These are phyloP conservation scores for Smallanthus sonchifolius DNA, from an alignment of 129 eudicot species.

Conservation along the genomic window DNA sequence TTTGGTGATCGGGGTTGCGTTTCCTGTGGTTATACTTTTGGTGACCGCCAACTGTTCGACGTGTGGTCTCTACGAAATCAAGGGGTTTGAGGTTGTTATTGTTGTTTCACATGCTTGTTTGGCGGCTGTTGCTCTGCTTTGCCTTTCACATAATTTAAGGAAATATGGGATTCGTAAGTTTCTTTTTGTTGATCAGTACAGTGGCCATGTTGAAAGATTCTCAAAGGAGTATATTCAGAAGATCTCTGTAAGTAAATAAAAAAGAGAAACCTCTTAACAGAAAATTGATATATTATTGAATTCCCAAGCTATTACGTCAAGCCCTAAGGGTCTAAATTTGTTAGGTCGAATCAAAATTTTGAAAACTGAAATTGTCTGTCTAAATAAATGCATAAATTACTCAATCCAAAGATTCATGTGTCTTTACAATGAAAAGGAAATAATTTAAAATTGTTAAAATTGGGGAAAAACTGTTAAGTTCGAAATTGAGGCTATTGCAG, in stretches of 20 bases:
- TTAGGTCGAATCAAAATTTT: too few species aligned
- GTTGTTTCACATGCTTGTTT: conserved; percentile 61
- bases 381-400: too few species aligned
- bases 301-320: too few species aligned
- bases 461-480: too few species aligned
- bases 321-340: too few species aligned
- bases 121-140: conserved; percentile 63
- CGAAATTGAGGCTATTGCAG: not conserved
- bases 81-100: conserved; percentile 53
- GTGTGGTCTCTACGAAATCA: conserved; percentile 47
- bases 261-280: too few species aligned
- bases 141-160: conserved; percentile 64
- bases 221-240: conserved; percentile 49
- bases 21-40: conserved; percentile 42
- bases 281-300: too few species aligned
- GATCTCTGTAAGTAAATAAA: conserved; percentile 44
- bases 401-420: too few species aligned
- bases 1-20: conserved; percentile 43
- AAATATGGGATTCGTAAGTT: conserved; percentile 69
- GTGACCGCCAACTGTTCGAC: conserved; percentile 44
- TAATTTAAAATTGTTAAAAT: too few species aligned
- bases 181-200: conserved; percentile 67
- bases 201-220: conserved; percentile 58
- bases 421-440: too few species aligned
- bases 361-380: too few species aligned